Evolutionary conservation across 2,329 filamentous ascomycete species (phyloP), one percentile per base, ranked within the genome.

Genomic region (Myriosclerotinia duriaeana): DNA sequence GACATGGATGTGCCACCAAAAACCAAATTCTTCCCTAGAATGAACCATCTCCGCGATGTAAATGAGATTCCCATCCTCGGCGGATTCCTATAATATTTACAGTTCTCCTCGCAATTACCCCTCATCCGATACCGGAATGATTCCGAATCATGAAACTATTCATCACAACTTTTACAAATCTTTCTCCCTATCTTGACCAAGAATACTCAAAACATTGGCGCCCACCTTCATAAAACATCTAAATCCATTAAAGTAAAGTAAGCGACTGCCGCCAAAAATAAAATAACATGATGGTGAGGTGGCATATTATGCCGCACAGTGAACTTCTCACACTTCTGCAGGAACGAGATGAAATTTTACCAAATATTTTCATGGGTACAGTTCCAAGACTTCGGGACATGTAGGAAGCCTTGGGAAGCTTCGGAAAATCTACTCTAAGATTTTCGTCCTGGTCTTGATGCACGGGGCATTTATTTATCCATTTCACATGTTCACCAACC

Each of bases 351-450:
- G 53, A 65, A 58, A 11, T 48, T 46, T 65, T 65, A 65, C 34
- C 64, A 61, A 65, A 66, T 66, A 66, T 36, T 61, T 66, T 66
- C 64, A 61, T 52, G 55, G 64, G 48, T 66, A n/a, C 20, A 36
- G 53, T 22, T 30, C 36, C n/a, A 50, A 65, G 44, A 60, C 30
- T 9, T 65, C 63, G 63, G 54, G 44, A 53, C 22, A 65, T 61
- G 6, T 61, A 60, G 64, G 64, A 62, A 62, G 15, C 1, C 36
- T 5, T 40, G 46, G 38, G 17, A 53, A 53, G 34, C 20, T 5
- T 62, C 34, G 34, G 48, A 17, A 26, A 53, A 34, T 40, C 11
- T 34, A 6, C 9, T 6, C 14, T 15, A 20, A 34, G 22, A n/a
- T 30, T 44, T 44, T 44, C 9, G 44, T 44, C 22, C 54, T 58